Evolutionary conservation across 2,329 filamentous ascomycete genomes (phyloP), one percentile per base, ranked within the genome.

Genomic region (Kalmusia sp.): DNA sequence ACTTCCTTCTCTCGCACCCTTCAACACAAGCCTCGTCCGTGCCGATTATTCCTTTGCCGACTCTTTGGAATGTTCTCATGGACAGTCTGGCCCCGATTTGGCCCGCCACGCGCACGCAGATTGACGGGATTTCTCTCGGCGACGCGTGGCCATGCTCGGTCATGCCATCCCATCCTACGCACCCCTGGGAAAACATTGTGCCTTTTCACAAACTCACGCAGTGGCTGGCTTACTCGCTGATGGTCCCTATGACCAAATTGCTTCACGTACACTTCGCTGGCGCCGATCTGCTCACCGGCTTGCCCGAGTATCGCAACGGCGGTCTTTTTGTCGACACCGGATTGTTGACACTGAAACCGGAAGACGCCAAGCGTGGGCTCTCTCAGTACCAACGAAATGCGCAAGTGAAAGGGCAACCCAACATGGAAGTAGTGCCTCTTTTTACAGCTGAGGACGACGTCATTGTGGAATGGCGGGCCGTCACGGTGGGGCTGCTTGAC

Each of bases 211-310:
- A 71, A 35, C 83, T 96, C 30, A 96, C 92, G 0, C 92, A 96
- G 74, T 97, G 93, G 93, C 87, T 97, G 51, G 91, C 90, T 44
- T 96, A 96, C 76, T 96, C 92, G 2, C 84, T 97, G 51, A 96
- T 96, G 90, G 88, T 92, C 21, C 92, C 92, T 0, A 96, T 96
- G 88, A 85, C 88, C 51, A 90, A 87, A 60, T 76, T 96, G 19
- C 86, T 96, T 64, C 85, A 89, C 52, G 87, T 96, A 54, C 86
- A 92, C 61, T 95, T 95, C 72, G 87, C 89, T 3, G 91, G 92
- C 37, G 85, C 86, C 1, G 90, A 96, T 86, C 82, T 96, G 6
- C 82, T 96, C 60, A 97, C 93, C 0, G 93, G 92, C 19, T 80
- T 97, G 3, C 92, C 93, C 0, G 93, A 97, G 71, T 97, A 97